Conservation (phyloP, 345 rosid species). For the Excoecaria agallocha region DNA sequence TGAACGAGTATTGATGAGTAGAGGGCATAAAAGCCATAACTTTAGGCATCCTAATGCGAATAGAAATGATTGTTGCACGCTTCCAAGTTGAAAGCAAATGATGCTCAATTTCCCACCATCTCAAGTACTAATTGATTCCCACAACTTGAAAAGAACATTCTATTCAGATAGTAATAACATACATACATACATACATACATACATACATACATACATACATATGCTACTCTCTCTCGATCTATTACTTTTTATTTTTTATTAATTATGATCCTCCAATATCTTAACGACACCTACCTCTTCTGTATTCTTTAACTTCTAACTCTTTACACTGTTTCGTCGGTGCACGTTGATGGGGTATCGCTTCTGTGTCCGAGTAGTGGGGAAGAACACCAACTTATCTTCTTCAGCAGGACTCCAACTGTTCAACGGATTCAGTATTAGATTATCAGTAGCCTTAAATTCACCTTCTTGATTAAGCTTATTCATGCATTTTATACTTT, state of each 20-base stretch:
- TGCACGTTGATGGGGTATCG: slow-evolving; percentile 72
- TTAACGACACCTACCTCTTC: slow-evolving; percentile 1
- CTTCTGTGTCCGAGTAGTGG: slow-evolving; percentile 88
- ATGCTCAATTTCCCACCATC: not conserved
- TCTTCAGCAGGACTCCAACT: slow-evolving; percentile 90
- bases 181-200: too few species aligned
- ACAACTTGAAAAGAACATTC: not conserved
- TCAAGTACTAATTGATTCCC: not conserved
- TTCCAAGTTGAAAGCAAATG: slow-evolving; percentile 3
- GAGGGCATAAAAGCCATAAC: too few species aligned
- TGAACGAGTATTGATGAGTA: too few species aligned
- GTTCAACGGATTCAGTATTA: not conserved
- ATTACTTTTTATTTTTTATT: not conserved
- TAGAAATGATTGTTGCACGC: not conserved
- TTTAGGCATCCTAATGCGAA: not conserved
- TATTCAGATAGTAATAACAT: not conserved
- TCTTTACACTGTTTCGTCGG: slow-evolving; percentile 31
- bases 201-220: too few species aligned
- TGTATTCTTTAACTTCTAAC: not conserved
- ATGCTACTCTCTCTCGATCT: not conserved
- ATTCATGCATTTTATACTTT: too few species aligned
- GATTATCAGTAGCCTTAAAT: not conserved
- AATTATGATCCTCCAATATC: not conserved
- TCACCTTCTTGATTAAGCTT: not conserved
- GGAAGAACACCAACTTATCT: slow-evolving; percentile 88